Evolutionary conservation across 2,329 filamentous ascomycete species (phyloP).

Genomic region (Cladobotryum mycophilum): DNA sequence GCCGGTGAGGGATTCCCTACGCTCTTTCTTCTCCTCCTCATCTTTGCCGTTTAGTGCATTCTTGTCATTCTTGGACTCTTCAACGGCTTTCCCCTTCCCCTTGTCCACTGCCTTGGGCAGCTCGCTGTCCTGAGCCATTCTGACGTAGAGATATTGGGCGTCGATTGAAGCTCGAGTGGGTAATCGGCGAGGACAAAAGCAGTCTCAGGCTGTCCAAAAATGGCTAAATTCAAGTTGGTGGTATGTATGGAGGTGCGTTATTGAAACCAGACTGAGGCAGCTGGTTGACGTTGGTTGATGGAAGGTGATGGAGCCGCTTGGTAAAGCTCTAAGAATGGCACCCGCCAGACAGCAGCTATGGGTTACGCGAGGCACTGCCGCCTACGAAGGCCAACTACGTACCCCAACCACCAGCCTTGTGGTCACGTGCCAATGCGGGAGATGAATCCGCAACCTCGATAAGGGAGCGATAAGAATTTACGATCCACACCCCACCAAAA

Average conservation of each 20-base stretch:
- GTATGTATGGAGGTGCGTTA: slow-evolving; percentile 2
- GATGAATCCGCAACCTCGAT: slow-evolving; percentile 11
- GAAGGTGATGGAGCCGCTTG: slow-evolving; percentile 33
- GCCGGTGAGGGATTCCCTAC: slow-evolving; percentile 28
- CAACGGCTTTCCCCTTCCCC: slow-evolving; percentile 88
- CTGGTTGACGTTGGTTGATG: slow-evolving; percentile 23
- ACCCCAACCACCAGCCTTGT: slow-evolving; percentile 19
- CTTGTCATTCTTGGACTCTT: slow-evolving; percentile 66
- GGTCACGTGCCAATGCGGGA: slow-evolving; percentile 25
- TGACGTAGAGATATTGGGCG: slow-evolving; percentile 31
- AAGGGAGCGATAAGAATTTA: slow-evolving; percentile 26
- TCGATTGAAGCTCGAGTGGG: slow-evolving; percentile 19
- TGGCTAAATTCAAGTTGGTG: neutral
- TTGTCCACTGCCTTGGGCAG: slow-evolving; percentile 80
- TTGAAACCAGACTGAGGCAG: slow-evolving; percentile 17
- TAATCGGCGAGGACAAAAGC: slow-evolving; percentile 7
- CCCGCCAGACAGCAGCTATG: slow-evolving; percentile 25
- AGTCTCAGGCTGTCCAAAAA: neutral
- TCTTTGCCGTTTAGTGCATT: slow-evolving; percentile 67
- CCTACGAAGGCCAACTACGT: slow-evolving; percentile 27
- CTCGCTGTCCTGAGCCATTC: slow-evolving; percentile 93
- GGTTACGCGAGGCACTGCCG: slow-evolving; percentile 42
- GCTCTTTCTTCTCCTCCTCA: slow-evolving; percentile 58
- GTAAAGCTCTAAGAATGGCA: slow-evolving; percentile 27
- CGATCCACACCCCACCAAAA: slow-evolving; percentile 21